phyloP scores from a whole-genome alignment of 164 flowering plant genomes.

The Dillenia suffruticosa region DNA sequence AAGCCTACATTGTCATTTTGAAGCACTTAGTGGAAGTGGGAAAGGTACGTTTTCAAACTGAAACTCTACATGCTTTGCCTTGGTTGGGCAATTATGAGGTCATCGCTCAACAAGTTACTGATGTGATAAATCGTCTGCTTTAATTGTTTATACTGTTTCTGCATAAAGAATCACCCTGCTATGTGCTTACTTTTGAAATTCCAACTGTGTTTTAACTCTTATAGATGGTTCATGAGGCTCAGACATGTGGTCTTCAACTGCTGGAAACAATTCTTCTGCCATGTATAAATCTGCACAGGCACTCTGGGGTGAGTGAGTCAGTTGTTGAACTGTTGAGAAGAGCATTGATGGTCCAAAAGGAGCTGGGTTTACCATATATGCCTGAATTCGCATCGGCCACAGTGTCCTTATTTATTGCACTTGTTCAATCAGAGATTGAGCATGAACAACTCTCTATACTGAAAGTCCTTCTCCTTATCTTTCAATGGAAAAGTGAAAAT shows the following conservation, averaged over 20 bases:
- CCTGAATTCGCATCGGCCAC: slow-evolving; percentile 37
- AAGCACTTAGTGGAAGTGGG: slow-evolving; percentile 33
- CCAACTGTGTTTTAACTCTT: slow-evolving; percentile 1
- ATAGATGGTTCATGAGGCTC: slow-evolving; percentile 47
- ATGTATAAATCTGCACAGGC: slow-evolving; percentile 23
- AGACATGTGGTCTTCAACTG: slow-evolving; percentile 50
- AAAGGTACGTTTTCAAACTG: slow-evolving; percentile 41
- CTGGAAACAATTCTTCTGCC: slow-evolving; percentile 51
- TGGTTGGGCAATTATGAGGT: too few species aligned
- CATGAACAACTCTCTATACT: slow-evolving; percentile 67
- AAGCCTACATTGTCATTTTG: slow-evolving; percentile 55
- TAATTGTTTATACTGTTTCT: not conserved
- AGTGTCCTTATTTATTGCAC: slow-evolving; percentile 44
- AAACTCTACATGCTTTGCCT: not conserved
- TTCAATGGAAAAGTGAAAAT: slow-evolving; percentile 70
- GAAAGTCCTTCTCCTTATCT: slow-evolving; percentile 49
- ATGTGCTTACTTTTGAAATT: not conserved
- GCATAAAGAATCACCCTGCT: not conserved
- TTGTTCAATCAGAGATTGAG: slow-evolving; percentile 63
- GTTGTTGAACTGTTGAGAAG: slow-evolving; percentile 44
- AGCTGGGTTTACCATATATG: slow-evolving; percentile 50
- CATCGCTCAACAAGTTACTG: too few species aligned
- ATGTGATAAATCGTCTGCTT: not conserved
- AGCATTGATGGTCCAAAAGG: slow-evolving; percentile 50
- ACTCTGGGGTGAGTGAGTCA: slow-evolving; percentile 34